A percentile compares a stretch with the other conserved stretches of the same genome.
Conservation (phyloP, 352 stramenopile genomes). For the Phytophthora sojae region DNA sequence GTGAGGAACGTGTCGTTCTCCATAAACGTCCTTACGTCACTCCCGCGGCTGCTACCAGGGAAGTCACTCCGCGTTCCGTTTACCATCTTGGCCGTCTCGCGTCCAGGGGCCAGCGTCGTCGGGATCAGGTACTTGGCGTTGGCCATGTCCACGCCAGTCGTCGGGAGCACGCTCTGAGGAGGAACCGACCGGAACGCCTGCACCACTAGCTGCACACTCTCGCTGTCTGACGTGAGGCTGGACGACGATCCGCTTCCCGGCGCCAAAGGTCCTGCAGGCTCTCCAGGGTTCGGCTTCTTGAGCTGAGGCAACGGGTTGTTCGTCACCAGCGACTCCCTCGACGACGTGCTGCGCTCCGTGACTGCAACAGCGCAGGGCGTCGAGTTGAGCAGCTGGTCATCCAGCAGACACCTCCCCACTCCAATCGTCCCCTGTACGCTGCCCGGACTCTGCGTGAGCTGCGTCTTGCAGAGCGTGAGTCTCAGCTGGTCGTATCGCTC, state of each 20-base stretch:
- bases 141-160: conserved; percentile 75
- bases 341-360: conserved; percentile 54
- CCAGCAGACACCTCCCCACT: conserved; percentile 58
- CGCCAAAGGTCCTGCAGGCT: conserved; percentile 1
- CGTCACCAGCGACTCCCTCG: conserved; percentile 38
- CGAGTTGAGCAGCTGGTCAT: conserved; percentile 60
- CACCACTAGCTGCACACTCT: conserved; percentile 59
- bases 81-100: conserved; percentile 38
- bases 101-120: conserved; percentile 54
- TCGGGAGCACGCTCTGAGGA: conserved; percentile 61
- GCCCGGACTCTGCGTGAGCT: conserved; percentile 50
- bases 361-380: conserved; percentile 53
- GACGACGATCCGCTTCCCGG: conserved; percentile 20
- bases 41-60: conserved; percentile 29
- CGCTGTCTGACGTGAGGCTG: conserved; percentile 36
- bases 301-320: conserved; percentile 23
- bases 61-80: conserved; percentile 27
- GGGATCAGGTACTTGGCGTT: conserved; percentile 81
- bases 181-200: conserved; percentile 59
- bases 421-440: conserved; percentile 59
- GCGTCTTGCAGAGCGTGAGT: conserved; percentile 70
- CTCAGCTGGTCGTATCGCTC: conserved; percentile 68
- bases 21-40: conserved; percentile 52
- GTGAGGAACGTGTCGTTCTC: conserved; percentile 77
- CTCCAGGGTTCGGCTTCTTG: conserved; percentile 13